Percentiles rank a stretch among this genome's conserved stretches.
Conservation (phyloP, 2,329 filamentous ascomycete genomes). For the Bisporella sp. region DNA sequence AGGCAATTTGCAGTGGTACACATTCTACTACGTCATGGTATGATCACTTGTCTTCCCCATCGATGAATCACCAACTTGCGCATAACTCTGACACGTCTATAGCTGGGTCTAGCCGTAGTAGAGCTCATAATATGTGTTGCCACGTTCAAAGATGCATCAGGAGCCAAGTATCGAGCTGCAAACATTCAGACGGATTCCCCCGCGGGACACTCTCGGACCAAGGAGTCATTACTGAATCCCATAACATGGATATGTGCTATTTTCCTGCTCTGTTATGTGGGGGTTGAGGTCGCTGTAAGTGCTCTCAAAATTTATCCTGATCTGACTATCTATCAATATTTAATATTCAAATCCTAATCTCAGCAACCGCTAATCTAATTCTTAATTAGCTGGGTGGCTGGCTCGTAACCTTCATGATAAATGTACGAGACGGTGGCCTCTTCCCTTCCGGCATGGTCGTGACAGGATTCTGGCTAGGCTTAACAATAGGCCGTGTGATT, state of each 20-base stretch:
- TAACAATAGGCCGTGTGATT: conserved; percentile 66
- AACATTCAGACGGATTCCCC: conserved; percentile 36
- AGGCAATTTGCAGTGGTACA: conserved; percentile 56
- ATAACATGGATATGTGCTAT: conserved; percentile 61
- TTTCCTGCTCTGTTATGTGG: conserved; percentile 75
- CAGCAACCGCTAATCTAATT: neutral
- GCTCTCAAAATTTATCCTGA: neutral
- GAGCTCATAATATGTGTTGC: conserved; percentile 44
- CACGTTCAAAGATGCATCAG: conserved; percentile 59
- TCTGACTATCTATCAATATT: too few species aligned
- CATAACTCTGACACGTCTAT: neutral
- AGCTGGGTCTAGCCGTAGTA: conserved; percentile 46
- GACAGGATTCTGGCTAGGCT: conserved; percentile 79
- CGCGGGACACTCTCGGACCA: conserved; percentile 13
- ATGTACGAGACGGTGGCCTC: conserved; percentile 61
- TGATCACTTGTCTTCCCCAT: conserved; percentile 15
- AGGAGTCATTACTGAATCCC: conserved; percentile 34
- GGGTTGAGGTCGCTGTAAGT: conserved; percentile 58
- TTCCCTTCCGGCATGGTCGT: conserved; percentile 72
- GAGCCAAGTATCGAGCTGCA: conserved; percentile 45
- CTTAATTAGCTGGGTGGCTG: conserved; percentile 57
- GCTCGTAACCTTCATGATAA: conserved; percentile 81
- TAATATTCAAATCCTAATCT: too few species aligned
- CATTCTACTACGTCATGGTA: conserved; percentile 72
- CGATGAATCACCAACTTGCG: neutral